Evolutionary conservation across 345 rosid genomes (phyloP).

Genomic region (Camelina sativa): DNA sequence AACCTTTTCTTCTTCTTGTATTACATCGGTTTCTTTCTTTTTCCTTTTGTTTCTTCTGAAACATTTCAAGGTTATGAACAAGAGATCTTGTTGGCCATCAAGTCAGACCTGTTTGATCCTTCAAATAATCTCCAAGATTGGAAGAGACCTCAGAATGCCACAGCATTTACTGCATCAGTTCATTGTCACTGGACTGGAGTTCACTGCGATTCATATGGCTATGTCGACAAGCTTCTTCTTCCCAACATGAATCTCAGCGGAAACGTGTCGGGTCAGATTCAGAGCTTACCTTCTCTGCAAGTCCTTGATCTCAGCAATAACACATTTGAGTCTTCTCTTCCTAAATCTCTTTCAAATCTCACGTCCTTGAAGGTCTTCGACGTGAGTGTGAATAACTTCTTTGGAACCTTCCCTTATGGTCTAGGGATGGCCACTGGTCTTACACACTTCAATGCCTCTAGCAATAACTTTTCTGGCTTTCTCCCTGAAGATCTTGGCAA

Average conservation of each 20-base stretch:
- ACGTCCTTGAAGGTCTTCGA: slow-evolving; percentile 63
- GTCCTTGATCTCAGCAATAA: slow-evolving; percentile 62
- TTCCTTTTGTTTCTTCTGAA: slow-evolving; percentile 48
- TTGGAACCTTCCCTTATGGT: slow-evolving; percentile 77
- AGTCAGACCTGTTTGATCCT: slow-evolving; percentile 66
- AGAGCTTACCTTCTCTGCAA: slow-evolving; percentile 51
- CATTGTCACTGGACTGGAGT: slow-evolving; percentile 89
- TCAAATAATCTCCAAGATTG: slow-evolving; percentile 60
- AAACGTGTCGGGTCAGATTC: slow-evolving; percentile 63
- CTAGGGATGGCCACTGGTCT: slow-evolving; percentile 69
- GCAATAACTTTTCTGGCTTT: slow-evolving; percentile 81
- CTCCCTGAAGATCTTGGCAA: slow-evolving; percentile 87
- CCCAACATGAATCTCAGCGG: slow-evolving; percentile 80
- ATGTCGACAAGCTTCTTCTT: slow-evolving; percentile 69
- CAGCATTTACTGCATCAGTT: slow-evolving; percentile 16
- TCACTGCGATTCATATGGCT: slow-evolving; percentile 62
- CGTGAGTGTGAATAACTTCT: slow-evolving; percentile 73
- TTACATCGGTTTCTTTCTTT: slow-evolving; percentile 55
- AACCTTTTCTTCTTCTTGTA: slow-evolving; percentile 51
- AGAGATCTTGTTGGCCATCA: slow-evolving; percentile 58
- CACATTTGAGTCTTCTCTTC: slow-evolving; percentile 60
- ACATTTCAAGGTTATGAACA: slow-evolving; percentile 45
- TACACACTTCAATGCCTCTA: slow-evolving; percentile 73
- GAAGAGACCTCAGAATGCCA: slow-evolving; percentile 46
- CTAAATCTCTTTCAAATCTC: slow-evolving; percentile 58